Evolutionary conservation across 768 basidiomycete species (phyloP), one percentile per base, ranked within the genome.

Genomic region (Infundibulicybe gibba): DNA sequence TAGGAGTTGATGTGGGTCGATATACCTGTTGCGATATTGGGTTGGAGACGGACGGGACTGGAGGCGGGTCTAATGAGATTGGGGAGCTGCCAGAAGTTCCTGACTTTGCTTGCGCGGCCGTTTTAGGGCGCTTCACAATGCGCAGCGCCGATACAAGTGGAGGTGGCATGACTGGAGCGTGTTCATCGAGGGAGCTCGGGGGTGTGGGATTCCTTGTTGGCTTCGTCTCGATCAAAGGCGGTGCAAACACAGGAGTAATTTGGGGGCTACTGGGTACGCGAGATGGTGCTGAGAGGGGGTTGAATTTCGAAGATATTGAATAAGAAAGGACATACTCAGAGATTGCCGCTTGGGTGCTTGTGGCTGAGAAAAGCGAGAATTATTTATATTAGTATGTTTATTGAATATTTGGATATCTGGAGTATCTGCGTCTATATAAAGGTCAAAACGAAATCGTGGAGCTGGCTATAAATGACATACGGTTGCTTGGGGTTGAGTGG

Each of bases 91-190:
- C 50, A 8, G 50, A 41, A 32, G 57, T 54, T 35, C 49, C 51
- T 3, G 51, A 43, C 31, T 55, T 58, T 38, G 51, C 50, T 45
- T 60, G 55, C 32, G 40, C 53, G 19, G 43, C 32, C 37, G 44
- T 41, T 40, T 60, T 61, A 15, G 56, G 52, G 40, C 75, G 65
- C 51, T 79, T 80, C 20, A 79, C 68, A n/a, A 79, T 75, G 30
- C 67, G 70, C 33, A 78, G 57, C 38, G 71, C 78, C 41, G 70
- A 69, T 17, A 76, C 61, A 1, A 69, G 65, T 34, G 62, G 63
- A 5, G 70, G 71, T 35, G 63, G 68, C 33, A 52, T 49, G 30
- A 54, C 44, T 20, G 49, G 43, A 44, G 46, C 49, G 40, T 53
- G 37, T 45, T 54, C 19, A 12, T 14, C 35, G 41, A 21, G 40